Conservation (phyloP, 2,329 filamentous ascomycete genomes). For the Furcasterigmium furcatum region DNA sequence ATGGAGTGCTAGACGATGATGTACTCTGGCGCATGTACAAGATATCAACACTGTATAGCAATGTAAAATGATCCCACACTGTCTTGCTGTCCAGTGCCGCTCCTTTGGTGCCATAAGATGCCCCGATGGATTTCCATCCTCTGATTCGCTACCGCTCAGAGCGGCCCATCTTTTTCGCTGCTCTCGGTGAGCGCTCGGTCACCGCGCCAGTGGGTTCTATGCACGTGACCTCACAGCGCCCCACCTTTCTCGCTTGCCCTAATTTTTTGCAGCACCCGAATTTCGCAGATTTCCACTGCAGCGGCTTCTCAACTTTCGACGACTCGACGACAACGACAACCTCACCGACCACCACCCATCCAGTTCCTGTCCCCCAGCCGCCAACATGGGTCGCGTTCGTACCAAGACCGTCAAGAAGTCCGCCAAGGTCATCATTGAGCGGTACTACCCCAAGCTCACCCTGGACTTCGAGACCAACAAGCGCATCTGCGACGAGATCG, state of each 20-base stretch:
- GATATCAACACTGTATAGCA: slow-evolving; percentile 4
- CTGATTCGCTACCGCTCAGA: too few species aligned
- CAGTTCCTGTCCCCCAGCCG: slow-evolving; percentile 41
- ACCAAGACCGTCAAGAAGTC: slow-evolving; percentile 71
- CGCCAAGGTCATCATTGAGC: slow-evolving; percentile 99
- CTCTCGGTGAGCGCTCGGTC: too few species aligned
- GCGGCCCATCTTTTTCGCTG: too few species aligned
- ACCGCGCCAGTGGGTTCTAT: too few species aligned
- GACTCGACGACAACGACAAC: slow-evolving; percentile 49
- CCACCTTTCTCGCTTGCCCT: slow-evolving; percentile 3
- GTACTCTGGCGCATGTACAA: not conserved
- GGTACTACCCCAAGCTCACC: slow-evolving; percentile 95
- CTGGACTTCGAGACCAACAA: slow-evolving; percentile 99
- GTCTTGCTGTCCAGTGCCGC: too few species aligned
- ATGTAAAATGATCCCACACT: not conserved
- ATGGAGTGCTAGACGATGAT: not conserved
- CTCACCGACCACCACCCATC: slow-evolving; percentile 28
- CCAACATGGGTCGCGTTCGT: slow-evolving; percentile 68
- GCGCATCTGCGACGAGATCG: slow-evolving; percentile 99
- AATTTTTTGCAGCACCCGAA: slow-evolving; percentile 1
- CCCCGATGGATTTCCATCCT: too few species aligned
- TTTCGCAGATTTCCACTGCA: slow-evolving; percentile 3
- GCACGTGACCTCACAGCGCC: too few species aligned
- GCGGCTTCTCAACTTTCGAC: not conserved
- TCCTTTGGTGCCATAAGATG: too few species aligned